Evolutionary conservation across 208 protist genomes (phyloP).

Genomic region (Leishmania tropica): DNA sequence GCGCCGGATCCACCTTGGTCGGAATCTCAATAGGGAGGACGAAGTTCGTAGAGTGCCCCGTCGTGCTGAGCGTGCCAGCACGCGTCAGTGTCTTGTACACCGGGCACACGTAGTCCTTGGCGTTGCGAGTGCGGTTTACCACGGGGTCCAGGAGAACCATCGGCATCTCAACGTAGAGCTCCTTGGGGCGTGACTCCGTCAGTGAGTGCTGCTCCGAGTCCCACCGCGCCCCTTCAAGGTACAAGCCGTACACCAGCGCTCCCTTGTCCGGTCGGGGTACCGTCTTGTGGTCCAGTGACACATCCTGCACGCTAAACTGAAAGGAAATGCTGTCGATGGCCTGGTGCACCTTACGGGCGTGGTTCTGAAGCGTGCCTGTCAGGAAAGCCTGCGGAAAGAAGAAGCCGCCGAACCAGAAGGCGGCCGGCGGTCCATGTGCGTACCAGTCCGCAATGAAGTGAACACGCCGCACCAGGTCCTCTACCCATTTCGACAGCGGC

Average conservation of each 20-base stretch:
- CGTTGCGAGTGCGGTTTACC: constrained; percentile 51
- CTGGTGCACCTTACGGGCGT: constrained; percentile 92
- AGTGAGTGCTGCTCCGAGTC: constrained; percentile 76
- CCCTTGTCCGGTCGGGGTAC: constrained; percentile 52
- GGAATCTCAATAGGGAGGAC: constrained; percentile 96
- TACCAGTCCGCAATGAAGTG: constrained; percentile 93
- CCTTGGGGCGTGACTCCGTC: constrained; percentile 95
- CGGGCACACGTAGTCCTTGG: constrained; percentile 93
- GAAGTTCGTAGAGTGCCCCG: constrained; percentile 99
- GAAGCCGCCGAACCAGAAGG: constrained; percentile 97
- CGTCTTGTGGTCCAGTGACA: constrained; percentile 23
- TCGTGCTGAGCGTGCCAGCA: constrained; percentile 97
- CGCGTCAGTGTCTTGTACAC: constrained; percentile 97
- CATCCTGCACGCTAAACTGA: constrained; percentile 71
- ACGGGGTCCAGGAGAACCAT: constrained; percentile 93
- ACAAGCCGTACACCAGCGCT: constrained; percentile 95
- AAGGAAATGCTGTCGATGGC: constrained; percentile 97
- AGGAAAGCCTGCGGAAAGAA: constrained; percentile 98
- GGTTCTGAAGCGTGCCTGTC: constrained; percentile 97
- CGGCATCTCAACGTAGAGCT: constrained; percentile 94
- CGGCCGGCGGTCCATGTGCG: constrained; percentile 76
- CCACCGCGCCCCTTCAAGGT: constrained; percentile 97
- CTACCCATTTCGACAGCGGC: constrained; percentile 96
- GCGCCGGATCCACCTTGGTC: constrained; percentile 71
- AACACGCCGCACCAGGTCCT: constrained; percentile 93